These are phyloP conservation scores for Vicia sativa DNA, from an alignment of 306 rosid genomes.

Conservation along the genomic window DNA sequence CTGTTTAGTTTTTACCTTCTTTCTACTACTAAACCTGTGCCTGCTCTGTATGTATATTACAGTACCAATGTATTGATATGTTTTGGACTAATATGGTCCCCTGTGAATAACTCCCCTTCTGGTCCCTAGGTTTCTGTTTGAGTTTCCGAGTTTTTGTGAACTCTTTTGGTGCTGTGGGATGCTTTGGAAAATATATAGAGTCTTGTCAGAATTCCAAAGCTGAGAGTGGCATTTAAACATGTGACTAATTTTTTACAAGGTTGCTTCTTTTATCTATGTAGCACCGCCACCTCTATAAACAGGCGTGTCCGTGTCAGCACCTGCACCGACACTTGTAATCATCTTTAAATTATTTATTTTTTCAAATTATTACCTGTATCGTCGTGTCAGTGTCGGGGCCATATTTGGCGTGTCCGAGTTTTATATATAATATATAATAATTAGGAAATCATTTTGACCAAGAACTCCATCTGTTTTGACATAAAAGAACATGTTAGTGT, in stretches of 20 bases:
- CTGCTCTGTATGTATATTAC: conserved; percentile 22
- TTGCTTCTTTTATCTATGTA: too few species aligned
- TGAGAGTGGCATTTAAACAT: conserved; percentile 6
- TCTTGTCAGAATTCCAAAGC: conserved; percentile 35
- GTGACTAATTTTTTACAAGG: neutral
- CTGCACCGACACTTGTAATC: too few species aligned
- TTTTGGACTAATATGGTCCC: conserved; percentile 21
- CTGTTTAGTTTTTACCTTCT: conserved; percentile 31
- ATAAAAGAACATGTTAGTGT: neutral
- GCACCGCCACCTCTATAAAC: too few species aligned
- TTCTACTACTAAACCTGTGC: neutral
- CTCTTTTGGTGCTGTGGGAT: conserved; percentile 23
- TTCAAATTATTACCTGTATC: too few species aligned
- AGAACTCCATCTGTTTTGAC: too few species aligned
- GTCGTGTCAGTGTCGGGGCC: too few species aligned
- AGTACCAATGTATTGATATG: conserved; percentile 21
- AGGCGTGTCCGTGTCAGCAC: too few species aligned
- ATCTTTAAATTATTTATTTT: too few species aligned
- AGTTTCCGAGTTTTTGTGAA: conserved; percentile 27
- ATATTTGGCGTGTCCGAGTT: too few species aligned
- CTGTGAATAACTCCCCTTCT: conserved; percentile 22
- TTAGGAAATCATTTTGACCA: too few species aligned
- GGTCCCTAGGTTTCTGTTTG: conserved; percentile 31
- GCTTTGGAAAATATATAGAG: conserved; percentile 17
- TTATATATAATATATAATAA: too few species aligned